phyloP scores from a whole-genome alignment of 169 alveolate genomes.

The Amoebophrya sp. region DNA sequence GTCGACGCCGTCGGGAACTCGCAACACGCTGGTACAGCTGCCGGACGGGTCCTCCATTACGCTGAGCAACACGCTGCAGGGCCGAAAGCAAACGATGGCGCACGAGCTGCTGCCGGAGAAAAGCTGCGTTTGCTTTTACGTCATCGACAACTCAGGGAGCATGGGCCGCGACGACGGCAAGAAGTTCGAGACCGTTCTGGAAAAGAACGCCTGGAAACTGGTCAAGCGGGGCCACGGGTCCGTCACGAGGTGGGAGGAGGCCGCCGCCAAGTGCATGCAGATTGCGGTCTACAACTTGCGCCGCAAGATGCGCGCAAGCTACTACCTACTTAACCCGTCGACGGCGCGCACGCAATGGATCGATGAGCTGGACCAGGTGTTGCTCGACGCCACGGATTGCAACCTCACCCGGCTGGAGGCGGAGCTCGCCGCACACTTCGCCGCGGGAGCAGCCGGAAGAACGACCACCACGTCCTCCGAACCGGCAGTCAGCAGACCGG shows the following conservation, averaged over 20 bases:
- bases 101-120: background rate
- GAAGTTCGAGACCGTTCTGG: background rate
- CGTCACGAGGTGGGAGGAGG: background rate
- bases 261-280: background rate
- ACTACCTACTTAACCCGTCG: background rate
- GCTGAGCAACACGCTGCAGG: background rate
- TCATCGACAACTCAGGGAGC: background rate
- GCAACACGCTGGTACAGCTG: too few species aligned
- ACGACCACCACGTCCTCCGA: too few species aligned
- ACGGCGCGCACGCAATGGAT: background rate
- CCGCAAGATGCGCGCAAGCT: background rate
- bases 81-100: background rate
- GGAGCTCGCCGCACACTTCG: background rate
- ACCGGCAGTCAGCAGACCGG: too few species aligned
- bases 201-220: too few species aligned
- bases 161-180: constrained; percentile 24
- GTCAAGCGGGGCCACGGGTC: background rate
- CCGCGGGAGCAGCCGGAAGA: too few species aligned
- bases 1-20: too few species aligned
- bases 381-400: background rate
- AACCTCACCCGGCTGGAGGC: background rate
- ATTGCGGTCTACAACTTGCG: background rate
- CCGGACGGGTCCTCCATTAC: background rate
- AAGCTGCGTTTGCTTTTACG: background rate
- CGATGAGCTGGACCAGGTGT: background rate